A percentile compares a stretch with the other conserved stretches of the same genome.
These are phyloP conservation scores for Hibiscus trionum DNA, from an alignment of 345 rosid species.

Conservation along the genomic window DNA sequence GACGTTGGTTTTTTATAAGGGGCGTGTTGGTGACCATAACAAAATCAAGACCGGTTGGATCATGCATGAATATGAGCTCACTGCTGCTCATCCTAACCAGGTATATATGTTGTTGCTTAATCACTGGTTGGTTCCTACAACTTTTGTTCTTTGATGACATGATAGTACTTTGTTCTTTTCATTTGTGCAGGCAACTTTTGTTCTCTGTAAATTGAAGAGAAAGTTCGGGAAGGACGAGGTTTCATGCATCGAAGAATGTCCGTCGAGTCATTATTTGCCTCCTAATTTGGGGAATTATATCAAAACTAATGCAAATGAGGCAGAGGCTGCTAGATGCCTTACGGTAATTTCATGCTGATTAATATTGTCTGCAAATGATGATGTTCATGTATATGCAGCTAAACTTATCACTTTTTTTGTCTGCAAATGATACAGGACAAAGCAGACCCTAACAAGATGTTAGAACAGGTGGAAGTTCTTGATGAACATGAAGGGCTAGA, in stretches of 20 bases:
- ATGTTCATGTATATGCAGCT: neutral
- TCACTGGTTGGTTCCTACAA: too few relatives aligned
- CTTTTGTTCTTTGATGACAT: neutral
- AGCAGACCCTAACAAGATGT: conserved; percentile 1
- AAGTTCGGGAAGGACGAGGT: neutral
- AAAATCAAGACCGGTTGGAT: conserved; percentile 25
- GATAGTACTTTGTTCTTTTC: neutral
- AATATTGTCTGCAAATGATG: neutral
- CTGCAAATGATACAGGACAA: neutral
- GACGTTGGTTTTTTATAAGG: conserved; percentile 28
- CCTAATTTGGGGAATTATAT: conserved; percentile 2
- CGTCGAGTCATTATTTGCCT: neutral
- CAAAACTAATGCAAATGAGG: neutral
- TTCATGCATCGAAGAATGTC: neutral
- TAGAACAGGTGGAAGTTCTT: neutral
- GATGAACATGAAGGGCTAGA: neutral
- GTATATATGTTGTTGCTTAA: neutral
- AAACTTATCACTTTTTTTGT: neutral
- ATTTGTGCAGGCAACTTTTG: neutral
- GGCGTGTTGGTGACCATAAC: neutral
- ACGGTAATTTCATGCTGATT: neutral
- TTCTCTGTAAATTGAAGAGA: conserved; percentile 14
- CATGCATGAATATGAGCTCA: conserved; percentile 28
- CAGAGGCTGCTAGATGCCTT: conserved; percentile 6
- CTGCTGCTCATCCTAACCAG: conserved; percentile 12